Base-by-base conservation (phyloP, 345 rosid species). In the Melaleuca quinquenervia region DNA sequence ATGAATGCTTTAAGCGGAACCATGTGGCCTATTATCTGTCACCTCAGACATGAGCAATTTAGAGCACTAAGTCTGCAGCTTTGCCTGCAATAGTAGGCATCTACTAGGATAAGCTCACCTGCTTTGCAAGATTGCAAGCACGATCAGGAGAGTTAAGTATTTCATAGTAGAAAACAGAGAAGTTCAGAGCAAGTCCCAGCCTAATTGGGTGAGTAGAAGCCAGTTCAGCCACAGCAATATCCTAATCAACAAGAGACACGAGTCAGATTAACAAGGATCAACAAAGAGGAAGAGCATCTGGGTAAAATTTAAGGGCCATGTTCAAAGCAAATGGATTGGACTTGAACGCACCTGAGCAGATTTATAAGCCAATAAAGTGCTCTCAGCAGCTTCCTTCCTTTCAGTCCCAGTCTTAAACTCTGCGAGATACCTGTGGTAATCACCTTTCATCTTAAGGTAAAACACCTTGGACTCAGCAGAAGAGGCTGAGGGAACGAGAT, bases 321-420 rank as follows among this genome's bases (percentile, higher is more conserved):
- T 70, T 70, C 21, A 32, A 83, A 84, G 52, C 82, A 85, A 12
- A 52, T 84, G 26, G 58, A 52, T 74, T 26, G 56, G 53, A 8
- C 27, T 26, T 29, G 56, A 54, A 85, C 86, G 27, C 53, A 95
- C 98, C 98, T 96, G 99, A 87, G 99, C 99, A 36, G 99, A 95
- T 92, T 96, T 96, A 90, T 96, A 96, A 15, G 98, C 98, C 92
- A 95, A 70, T 87, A 96, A 92, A 84, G 99, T 96, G 89, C 95
- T 96, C 94, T 96, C 99, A 24, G 99, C 99, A 88, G 98, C 97
- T 88, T 96, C 99, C 91, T 96, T 96, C 91, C 98, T 96, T 89
- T 96, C 99, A 62, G 95, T 91, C 9, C 94, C 93, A 78, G 98
- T 95, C 96, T 96, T 96, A 86, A 96, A 96, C 90, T 96, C 99